phyloP scores from a whole-genome alignment of 768 basidiomycete species.

The Lepiota subincarnata region DNA sequence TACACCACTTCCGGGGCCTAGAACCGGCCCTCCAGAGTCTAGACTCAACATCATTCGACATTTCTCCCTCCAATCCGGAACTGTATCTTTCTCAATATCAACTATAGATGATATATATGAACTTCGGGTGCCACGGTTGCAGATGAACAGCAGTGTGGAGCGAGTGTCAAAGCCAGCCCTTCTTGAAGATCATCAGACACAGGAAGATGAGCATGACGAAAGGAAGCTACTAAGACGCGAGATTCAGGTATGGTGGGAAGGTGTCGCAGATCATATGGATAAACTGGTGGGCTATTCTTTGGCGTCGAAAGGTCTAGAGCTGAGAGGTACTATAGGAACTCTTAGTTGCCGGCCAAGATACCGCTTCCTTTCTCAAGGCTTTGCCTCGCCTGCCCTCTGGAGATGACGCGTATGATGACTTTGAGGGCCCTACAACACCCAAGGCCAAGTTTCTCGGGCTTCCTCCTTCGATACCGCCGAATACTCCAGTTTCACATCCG shows the following conservation, averaged over 20 bases:
- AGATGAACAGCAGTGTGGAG: slow-evolving; percentile 37
- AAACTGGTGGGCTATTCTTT: slow-evolving; percentile 40
- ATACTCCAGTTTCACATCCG: slow-evolving; percentile 15
- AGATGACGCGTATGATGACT: slow-evolving; percentile 48
- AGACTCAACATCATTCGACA: slow-evolving; percentile 40
- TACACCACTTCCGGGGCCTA: slow-evolving; percentile 22
- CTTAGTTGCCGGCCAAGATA: slow-evolving; percentile 25
- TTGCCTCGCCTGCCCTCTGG: slow-evolving; percentile 57
- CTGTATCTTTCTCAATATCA: slow-evolving; percentile 43
- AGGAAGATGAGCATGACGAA: slow-evolving; percentile 24
- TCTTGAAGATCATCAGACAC: not conserved
- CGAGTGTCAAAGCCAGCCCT: not conserved
- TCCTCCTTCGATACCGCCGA: slow-evolving; percentile 16
- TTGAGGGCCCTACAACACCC: slow-evolving; percentile 12
- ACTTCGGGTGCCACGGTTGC: slow-evolving; percentile 54
- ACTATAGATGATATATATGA: slow-evolving; percentile 56
- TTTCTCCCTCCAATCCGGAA: slow-evolving; percentile 26
- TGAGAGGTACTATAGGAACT: slow-evolving; percentile 37
- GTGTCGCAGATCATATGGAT: slow-evolving; percentile 56
- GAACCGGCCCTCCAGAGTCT: slow-evolving; percentile 22
- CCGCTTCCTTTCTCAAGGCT: slow-evolving; percentile 35
- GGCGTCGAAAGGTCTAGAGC: not conserved
- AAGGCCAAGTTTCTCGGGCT: too few relatives aligned
- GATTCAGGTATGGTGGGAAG: slow-evolving; percentile 66
- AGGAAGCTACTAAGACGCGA: slow-evolving; percentile 51